A percentile compares a stretch with the other conserved stretches of the same genome.
phyloP scores from a whole-genome alignment of 495 filamentous ascomycete species.

The Aspergillus avenaceus region DNA sequence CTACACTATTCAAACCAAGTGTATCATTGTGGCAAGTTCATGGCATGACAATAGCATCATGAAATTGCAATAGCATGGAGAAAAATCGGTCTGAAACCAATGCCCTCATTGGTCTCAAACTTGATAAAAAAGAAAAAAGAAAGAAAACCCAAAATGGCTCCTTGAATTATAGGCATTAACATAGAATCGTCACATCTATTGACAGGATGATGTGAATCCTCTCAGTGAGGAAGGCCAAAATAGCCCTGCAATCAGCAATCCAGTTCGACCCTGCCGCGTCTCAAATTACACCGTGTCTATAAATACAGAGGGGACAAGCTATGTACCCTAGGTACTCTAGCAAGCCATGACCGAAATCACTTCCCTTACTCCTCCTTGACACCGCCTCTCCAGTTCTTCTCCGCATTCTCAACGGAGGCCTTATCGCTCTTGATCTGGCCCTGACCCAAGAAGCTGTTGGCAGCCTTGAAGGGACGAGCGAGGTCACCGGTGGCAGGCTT shows the following conservation, averaged over 20 bases:
- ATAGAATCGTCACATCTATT: conserved; percentile 3
- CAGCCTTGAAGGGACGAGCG: conserved; percentile 90
- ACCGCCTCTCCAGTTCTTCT: conserved; percentile 80
- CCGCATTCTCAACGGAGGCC: conserved; percentile 85
- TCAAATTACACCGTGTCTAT: conserved; percentile 1
- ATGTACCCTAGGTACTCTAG: neutral
- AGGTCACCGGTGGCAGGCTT: conserved; percentile 88
- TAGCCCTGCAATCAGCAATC: neutral
- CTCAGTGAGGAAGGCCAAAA: neutral
- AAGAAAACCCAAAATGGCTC: too few species aligned
- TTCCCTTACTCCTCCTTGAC: conserved; percentile 78
- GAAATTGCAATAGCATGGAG: neutral
- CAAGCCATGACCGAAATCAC: neutral
- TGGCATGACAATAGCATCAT: neutral
- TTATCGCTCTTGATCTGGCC: conserved; percentile 87
- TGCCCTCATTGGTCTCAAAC: too few species aligned
- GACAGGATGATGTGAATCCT: neutral
- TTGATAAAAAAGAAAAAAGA: too few species aligned
- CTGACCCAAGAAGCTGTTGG: conserved; percentile 73
- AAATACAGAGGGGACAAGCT: conserved; percentile 11
- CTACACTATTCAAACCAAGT: neutral
- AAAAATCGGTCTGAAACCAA: too few species aligned
- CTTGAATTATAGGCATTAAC: too few species aligned
- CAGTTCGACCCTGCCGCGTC: neutral
- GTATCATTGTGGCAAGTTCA: neutral